Conservation (phyloP, 2,329 filamentous ascomycete species). For the Xylaria multiplex region DNA sequence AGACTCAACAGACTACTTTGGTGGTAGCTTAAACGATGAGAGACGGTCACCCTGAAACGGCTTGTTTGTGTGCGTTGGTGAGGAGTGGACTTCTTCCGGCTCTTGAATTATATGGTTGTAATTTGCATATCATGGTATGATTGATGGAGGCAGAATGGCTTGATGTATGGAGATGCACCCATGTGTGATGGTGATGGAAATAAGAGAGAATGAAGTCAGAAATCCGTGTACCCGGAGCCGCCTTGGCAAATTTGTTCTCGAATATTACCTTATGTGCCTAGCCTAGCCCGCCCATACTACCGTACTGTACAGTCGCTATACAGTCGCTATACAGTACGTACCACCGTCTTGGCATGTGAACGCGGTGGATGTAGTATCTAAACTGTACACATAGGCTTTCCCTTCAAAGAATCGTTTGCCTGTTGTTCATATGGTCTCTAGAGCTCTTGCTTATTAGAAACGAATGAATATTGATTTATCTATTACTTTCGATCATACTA, state of each 20-base stretch:
- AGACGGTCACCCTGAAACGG: neutral
- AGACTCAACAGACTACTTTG: no score
- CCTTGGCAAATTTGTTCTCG: constrained; percentile 18
- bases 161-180: neutral
- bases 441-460: no score
- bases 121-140: neutral
- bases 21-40: neutral
- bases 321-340: no score
- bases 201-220: neutral
- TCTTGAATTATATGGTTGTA: neutral
- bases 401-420: no score
- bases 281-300: no score
- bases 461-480: no score
- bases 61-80: neutral
- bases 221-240: neutral
- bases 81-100: neutral
- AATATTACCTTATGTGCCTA: constrained; percentile 1
- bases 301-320: no score
- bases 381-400: no score
- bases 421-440: no score
- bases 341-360: no score
- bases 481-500: no score
- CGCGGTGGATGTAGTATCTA: no score
- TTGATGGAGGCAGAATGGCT: neutral
- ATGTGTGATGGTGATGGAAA: neutral